Evolutionary conservation across 805 yeast genomes (phyloP).

Genomic region (Candida qinlingensis): DNA sequence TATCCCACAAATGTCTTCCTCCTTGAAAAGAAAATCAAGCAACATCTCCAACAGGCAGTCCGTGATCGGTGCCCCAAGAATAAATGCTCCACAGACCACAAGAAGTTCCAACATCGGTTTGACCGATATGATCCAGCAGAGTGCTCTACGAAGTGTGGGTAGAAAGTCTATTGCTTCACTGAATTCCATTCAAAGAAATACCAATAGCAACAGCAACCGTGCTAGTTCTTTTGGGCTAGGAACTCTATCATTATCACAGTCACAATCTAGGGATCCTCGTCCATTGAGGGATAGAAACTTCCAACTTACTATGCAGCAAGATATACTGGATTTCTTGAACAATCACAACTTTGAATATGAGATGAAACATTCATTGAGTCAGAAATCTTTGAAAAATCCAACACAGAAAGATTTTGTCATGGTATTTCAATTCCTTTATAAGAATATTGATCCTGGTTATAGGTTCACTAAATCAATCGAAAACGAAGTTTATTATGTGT

Average conservation of each 20-base stretch:
- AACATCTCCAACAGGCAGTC: slow-evolving; percentile 25
- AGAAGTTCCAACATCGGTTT: slow-evolving; percentile 22
- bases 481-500: slow-evolving; percentile 62
- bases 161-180: slow-evolving; percentile 20
- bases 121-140: slow-evolving; percentile 25
- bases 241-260: slow-evolving; percentile 18
- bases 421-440: slow-evolving; percentile 77
- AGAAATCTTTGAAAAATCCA: slow-evolving; percentile 63
- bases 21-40: slow-evolving; percentile 19
- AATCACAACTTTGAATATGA: slow-evolving; percentile 67
- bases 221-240: slow-evolving; percentile 23
- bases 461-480: slow-evolving; percentile 64
- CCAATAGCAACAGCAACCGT: slow-evolving; percentile 7
- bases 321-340: slow-evolving; percentile 58
- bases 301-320: slow-evolving; percentile 60
- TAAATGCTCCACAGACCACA: slow-evolving; percentile 10
- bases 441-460: slow-evolving; percentile 74
- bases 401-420: slow-evolving; percentile 81
- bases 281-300: slow-evolving; percentile 71
- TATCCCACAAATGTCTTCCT: slow-evolving; percentile 23
- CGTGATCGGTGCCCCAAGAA: slow-evolving; percentile 26
- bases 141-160: slow-evolving; percentile 17
- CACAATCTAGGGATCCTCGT: slow-evolving; percentile 54
- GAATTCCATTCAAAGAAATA: slow-evolving; percentile 8
- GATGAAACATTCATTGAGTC: slow-evolving; percentile 62